Conservation (phyloP, 805 yeast species). For the Saturnispora sanitii region DNA sequence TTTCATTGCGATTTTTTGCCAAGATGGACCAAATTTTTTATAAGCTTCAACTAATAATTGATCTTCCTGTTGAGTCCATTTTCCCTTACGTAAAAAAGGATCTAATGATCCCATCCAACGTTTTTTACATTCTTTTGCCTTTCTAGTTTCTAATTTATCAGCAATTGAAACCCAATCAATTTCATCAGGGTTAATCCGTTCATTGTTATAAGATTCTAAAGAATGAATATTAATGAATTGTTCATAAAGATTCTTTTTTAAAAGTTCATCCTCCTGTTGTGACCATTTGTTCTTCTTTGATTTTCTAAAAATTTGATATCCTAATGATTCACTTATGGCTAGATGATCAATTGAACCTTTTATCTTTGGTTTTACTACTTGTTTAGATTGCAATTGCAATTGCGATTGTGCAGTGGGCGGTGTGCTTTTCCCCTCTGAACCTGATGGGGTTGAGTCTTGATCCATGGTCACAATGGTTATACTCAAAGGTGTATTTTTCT, state of each 20-base stretch:
- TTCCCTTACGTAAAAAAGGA: conserved; percentile 73
- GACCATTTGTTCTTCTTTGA: conserved; percentile 64
- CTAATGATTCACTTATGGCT: conserved; percentile 59
- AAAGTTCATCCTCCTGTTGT: conserved; percentile 53
- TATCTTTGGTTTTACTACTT: conserved; percentile 10
- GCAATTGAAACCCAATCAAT: conserved; percentile 59
- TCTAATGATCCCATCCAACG: conserved; percentile 82
- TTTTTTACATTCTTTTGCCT: conserved; percentile 75
- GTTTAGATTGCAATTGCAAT: no score
- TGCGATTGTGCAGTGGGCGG: no score
- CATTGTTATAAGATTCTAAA: conserved; percentile 15
- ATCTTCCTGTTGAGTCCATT: conserved; percentile 83
- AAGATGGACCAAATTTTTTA: conserved; percentile 61
- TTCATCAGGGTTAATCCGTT: conserved; percentile 28
- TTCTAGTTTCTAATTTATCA: conserved; percentile 37
- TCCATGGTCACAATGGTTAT: no score
- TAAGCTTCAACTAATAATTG: conserved; percentile 52
- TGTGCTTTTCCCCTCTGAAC: no score
- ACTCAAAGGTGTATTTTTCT: no score
- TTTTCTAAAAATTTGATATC: conserved; percentile 63
- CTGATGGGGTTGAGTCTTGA: no score
- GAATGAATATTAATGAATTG: conserved; percentile 19
- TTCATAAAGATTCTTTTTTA: conserved; percentile 35
- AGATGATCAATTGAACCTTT: conserved; percentile 36
- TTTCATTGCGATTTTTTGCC: conserved; percentile 74